These are phyloP conservation scores for Cercospora sp. DNA, from an alignment of 2,329 filamentous ascomycete species.

Conservation along the genomic window DNA sequence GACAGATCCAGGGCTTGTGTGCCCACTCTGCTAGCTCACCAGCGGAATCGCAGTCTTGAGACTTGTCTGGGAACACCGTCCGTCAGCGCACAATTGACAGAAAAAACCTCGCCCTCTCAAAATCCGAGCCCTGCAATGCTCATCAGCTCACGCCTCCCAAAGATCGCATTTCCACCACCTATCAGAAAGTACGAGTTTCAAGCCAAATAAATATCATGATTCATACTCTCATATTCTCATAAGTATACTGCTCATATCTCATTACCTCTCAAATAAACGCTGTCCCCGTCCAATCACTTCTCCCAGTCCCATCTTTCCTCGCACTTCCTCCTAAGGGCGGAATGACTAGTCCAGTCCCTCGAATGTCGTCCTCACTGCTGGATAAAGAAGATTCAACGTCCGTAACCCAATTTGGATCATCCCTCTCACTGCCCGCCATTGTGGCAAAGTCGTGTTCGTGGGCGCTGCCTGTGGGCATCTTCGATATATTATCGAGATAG, in stretches of 20 bases:
- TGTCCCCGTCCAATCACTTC: slow-evolving; percentile 28
- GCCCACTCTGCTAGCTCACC: not conserved
- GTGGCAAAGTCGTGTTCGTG: slow-evolving; percentile 23
- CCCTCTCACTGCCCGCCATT: slow-evolving; percentile 25
- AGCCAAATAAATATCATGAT: not conserved
- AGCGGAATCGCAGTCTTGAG: not conserved
- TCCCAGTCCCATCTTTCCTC: slow-evolving; percentile 21
- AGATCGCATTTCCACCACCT: not conserved
- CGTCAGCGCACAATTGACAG: not conserved
- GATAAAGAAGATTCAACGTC: slow-evolving; percentile 20
- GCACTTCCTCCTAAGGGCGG: slow-evolving; percentile 11
- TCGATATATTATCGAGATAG: slow-evolving; percentile 27
- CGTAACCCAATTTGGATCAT: slow-evolving; percentile 13
- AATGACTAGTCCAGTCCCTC: slow-evolving; percentile 23
- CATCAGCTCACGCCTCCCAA: not conserved
- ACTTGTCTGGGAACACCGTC: not conserved
- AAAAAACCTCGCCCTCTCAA: not conserved
- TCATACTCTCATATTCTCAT: not conserved
- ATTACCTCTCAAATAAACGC: slow-evolving; percentile 26
- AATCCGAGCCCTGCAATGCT: not conserved
- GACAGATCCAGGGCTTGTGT: not conserved
- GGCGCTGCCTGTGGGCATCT: slow-evolving; percentile 15
- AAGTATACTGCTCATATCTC: not conserved
- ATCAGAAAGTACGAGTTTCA: not conserved
- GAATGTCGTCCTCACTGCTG: slow-evolving; percentile 19